phyloP scores from a whole-genome alignment of 2,329 filamentous ascomycete genomes.

The Colletotrichum kahawae region DNA sequence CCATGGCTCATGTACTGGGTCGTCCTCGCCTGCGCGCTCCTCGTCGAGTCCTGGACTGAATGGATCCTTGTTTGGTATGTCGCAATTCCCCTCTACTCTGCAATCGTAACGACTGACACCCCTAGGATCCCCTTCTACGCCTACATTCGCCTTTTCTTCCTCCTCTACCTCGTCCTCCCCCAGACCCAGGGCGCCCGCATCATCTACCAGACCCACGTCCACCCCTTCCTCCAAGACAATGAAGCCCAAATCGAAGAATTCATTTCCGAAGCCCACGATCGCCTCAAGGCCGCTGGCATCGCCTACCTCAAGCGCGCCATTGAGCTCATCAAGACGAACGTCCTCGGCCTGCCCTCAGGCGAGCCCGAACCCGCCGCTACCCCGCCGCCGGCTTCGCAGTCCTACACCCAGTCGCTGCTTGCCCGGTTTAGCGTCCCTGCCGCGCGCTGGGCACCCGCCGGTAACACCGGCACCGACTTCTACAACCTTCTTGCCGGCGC shows the following conservation, averaged over 20 bases:
- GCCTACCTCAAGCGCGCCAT: constrained; percentile 75
- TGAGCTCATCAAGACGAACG: constrained; percentile 73
- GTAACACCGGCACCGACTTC: constrained; percentile 65
- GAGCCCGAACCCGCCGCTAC: constrained; percentile 40
- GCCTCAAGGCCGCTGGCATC: constrained; percentile 77
- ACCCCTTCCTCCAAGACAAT: constrained; percentile 87
- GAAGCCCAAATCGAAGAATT: constrained; percentile 89
- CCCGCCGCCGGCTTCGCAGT: constrained; percentile 48
- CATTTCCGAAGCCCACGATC: constrained; percentile 82
- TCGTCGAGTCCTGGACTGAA: constrained; percentile 85
- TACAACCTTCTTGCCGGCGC: constrained; percentile 79
- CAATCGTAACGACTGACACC: neutral
- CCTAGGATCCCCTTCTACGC: constrained; percentile 88
- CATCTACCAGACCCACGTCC: constrained; percentile 83
- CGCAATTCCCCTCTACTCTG: neutral
- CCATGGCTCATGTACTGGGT: constrained; percentile 99
- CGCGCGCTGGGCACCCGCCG: constrained; percentile 60
- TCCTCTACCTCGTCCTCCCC: constrained; percentile 95
- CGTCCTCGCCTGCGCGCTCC: constrained; percentile 79
- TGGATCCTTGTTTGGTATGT: constrained; percentile 83
- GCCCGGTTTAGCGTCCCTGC: constrained; percentile 85
- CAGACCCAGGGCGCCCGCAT: constrained; percentile 92
- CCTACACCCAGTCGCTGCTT: constrained; percentile 82
- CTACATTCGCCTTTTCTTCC: constrained; percentile 84
- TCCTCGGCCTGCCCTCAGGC: constrained; percentile 77